Conservation (phyloP, 768 basidiomycete species). For the Trametes cubensis region DNA sequence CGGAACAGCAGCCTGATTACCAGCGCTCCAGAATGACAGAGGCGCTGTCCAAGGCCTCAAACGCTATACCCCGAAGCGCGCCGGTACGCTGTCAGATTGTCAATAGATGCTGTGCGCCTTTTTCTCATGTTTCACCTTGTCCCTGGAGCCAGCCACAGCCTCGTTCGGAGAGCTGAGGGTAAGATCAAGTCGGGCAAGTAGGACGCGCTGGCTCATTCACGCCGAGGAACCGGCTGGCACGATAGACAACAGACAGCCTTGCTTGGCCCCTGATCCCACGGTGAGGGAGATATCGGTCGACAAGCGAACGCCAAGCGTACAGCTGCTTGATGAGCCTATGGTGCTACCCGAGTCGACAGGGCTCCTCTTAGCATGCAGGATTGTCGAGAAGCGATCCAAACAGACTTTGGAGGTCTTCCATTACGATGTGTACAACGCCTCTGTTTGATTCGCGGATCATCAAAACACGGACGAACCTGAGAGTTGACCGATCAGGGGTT, state of each 20-base stretch:
- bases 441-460: not conserved
- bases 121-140: conserved; percentile 1
- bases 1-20: not conserved
- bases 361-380: conserved; percentile 5
- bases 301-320: too few species aligned
- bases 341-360: not conserved
- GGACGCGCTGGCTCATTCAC: not conserved
- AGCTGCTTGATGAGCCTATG: too few species aligned
- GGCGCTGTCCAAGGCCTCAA: not conserved
- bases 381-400: conserved; percentile 5
- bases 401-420: not conserved
- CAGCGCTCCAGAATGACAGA: not conserved
- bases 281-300: not conserved
- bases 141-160: conserved; percentile 9
- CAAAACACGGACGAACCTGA: not conserved
- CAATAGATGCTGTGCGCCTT: conserved; percentile 1
- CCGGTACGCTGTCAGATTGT: not conserved
- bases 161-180: not conserved
- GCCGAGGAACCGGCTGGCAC: not conserved
- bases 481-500: conserved; percentile 2
- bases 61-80: conserved; percentile 6
- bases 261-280: not conserved
- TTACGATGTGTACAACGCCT: not conserved
- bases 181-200: not conserved
- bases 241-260: not conserved